Percentiles rank a stretch among this genome's conserved stretches.
Evolutionary conservation across 108 stramenopile genomes (phyloP).

Genomic region (Phaeodactylum tricornutum): DNA sequence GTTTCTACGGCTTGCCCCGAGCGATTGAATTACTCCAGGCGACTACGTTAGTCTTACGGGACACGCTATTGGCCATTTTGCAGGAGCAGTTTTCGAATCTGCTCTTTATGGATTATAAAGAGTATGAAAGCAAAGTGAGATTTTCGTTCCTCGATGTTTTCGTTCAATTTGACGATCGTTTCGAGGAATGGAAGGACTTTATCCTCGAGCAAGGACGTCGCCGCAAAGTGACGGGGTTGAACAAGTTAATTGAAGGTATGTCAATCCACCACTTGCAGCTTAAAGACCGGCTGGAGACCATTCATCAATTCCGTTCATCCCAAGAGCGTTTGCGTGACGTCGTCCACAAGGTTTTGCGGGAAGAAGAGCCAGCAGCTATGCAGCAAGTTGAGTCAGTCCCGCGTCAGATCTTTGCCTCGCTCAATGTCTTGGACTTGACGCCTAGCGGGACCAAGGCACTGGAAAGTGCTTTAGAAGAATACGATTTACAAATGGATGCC

Average conservation of each 20-base stretch:
- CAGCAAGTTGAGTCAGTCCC: constrained; percentile 67
- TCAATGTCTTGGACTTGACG: constrained; percentile 67
- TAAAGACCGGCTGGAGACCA: constrained; percentile 52
- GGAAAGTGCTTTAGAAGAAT: constrained; percentile 58
- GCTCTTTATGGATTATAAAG: constrained; percentile 49
- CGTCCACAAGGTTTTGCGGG: constrained; percentile 55
- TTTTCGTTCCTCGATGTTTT: constrained; percentile 65
- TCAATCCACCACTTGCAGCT: constrained; percentile 58
- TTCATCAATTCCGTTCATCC: constrained; percentile 60
- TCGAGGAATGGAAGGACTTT: constrained; percentile 56
- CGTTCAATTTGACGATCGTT: constrained; percentile 65
- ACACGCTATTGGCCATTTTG: constrained; percentile 34
- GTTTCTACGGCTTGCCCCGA: constrained; percentile 79
- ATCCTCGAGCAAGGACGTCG: constrained; percentile 66
- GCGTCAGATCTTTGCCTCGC: constrained; percentile 40
- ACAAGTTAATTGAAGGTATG: constrained; percentile 64
- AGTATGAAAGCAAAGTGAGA: constrained; percentile 54
- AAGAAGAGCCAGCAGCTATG: constrained; percentile 45
- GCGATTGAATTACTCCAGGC: constrained; percentile 73
- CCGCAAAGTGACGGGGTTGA: constrained; percentile 45
- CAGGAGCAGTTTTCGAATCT: constrained; percentile 46
- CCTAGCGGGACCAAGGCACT: constrained; percentile 52
- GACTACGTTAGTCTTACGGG: constrained; percentile 60
- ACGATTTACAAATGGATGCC: constrained; percentile 75
- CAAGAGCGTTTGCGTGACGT: constrained; percentile 65